phyloP scores from a whole-genome alignment of 306 rosid species.

The Medicago lupulina region DNA sequence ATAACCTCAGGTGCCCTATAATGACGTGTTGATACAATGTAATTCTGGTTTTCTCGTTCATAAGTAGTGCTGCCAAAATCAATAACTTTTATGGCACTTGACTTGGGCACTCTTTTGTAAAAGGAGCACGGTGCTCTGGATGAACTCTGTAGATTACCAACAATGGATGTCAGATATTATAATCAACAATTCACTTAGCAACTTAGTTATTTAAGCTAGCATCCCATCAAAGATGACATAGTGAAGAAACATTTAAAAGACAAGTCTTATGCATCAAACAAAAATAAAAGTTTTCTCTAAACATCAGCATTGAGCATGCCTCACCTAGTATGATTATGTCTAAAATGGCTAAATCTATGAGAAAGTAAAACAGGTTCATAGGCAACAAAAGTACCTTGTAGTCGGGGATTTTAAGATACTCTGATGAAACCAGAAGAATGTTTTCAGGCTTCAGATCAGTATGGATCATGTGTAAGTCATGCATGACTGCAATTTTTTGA shows the following conservation, averaged over 20 bases:
- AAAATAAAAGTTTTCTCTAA: neutral
- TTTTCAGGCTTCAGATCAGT: constrained; percentile 98
- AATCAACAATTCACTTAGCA: neutral
- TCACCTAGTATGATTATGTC: neutral
- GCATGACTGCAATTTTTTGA: constrained; percentile 78
- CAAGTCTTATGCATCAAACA: neutral
- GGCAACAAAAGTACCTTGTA: constrained; percentile 54
- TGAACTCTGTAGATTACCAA: constrained; percentile 59
- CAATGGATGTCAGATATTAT: neutral
- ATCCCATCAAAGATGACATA: constrained; percentile 14
- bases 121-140: constrained; percentile 77
- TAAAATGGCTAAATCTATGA: neutral
- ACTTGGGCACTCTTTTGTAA: constrained; percentile 86
- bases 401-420: constrained; percentile 77
- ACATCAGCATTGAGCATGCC: neutral
- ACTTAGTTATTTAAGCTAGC: neutral
- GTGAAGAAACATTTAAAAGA: neutral
- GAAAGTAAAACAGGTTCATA: neutral
- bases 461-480: constrained; percentile 81
- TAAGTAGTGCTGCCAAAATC: constrained; percentile 98
- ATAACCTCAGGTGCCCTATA: constrained; percentile 98
- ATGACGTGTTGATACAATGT: constrained; percentile 95
- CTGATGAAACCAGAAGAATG: constrained; percentile 73
- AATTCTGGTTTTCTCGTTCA: constrained; percentile 80
- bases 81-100: constrained; percentile 92